Evolutionary conservation across 139 green algal genomes (phyloP).

Genomic region (Diplosphaera chodatii): DNA sequence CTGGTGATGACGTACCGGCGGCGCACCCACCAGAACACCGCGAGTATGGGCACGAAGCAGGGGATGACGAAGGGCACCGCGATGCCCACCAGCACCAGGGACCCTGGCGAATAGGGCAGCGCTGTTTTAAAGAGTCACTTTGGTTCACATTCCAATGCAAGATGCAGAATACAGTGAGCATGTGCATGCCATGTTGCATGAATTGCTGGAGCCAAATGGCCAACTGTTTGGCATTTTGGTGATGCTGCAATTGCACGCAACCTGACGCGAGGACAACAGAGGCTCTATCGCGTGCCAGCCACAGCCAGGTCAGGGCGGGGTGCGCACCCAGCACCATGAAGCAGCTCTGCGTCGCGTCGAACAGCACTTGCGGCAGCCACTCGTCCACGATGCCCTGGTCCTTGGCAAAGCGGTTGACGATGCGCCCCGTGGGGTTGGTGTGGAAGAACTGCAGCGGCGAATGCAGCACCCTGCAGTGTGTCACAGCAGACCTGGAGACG

Average conservation of each 20-base stretch:
- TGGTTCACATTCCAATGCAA: too few species aligned
- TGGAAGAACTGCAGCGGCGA: constrained; percentile 92
- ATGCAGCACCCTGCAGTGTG: constrained; percentile 51
- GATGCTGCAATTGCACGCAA: too few species aligned
- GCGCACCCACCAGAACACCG: constrained; percentile 41
- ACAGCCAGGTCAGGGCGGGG: too few species aligned
- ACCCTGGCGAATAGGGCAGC: too few species aligned
- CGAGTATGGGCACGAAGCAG: constrained; percentile 58
- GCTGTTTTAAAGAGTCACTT: too few species aligned
- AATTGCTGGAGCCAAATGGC: too few species aligned
- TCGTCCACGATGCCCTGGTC: constrained; percentile 74
- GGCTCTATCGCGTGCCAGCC: too few species aligned
- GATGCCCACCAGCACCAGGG: constrained; percentile 35
- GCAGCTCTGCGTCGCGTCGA: constrained; percentile 58
- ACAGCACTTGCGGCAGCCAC: constrained; percentile 56
- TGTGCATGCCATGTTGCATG: too few species aligned
- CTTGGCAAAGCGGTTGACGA: constrained; percentile 83
- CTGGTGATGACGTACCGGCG: constrained; percentile 59
- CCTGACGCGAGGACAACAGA: too few species aligned
- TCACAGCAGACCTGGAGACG: too few species aligned
- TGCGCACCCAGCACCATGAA: constrained; percentile 37
- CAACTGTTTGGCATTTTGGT: too few species aligned
- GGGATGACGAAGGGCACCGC: constrained; percentile 69
- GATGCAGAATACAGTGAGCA: too few species aligned
- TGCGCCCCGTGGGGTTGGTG: constrained; percentile 80